These are phyloP conservation scores for Curvularia verruculosa DNA, from an alignment of 2,329 filamentous ascomycete species.

Conservation along the genomic window DNA sequence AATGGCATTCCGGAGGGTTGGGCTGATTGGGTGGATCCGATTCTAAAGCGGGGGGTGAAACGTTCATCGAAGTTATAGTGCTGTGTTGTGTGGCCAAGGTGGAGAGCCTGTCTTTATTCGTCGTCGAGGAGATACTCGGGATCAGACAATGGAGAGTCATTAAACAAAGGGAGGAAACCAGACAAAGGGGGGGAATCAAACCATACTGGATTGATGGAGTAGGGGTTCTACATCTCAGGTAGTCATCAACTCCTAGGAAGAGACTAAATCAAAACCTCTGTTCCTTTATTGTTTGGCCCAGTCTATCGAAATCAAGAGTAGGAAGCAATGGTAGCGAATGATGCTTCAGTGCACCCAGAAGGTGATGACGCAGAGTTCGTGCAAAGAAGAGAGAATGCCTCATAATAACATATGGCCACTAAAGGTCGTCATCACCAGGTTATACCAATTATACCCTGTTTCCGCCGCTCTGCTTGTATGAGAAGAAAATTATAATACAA, in stretches of 20 bases:
- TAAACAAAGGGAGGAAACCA: background rate
- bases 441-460: background rate
- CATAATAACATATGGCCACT: background rate
- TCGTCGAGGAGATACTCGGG: background rate
- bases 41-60: background rate
- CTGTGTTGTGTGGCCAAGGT: background rate
- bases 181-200: background rate
- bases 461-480: background rate
- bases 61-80: slow-evolving; percentile 1
- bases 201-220: background rate
- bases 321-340: background rate
- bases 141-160: too few relatives aligned
- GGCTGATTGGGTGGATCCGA: slow-evolving; percentile 11
- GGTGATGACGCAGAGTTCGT: background rate
- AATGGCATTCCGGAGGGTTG: slow-evolving; percentile 4
- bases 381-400: background rate
- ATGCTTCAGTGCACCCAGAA: background rate
- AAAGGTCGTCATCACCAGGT: background rate
- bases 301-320: background rate
- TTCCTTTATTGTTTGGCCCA: background rate
- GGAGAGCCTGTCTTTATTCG: background rate
- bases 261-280: background rate
- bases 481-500: background rate
- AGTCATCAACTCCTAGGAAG: background rate
- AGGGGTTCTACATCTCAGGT: background rate